These are phyloP conservation scores for Tetracentron sinense DNA, from an alignment of 164 flowering plant genomes.

Conservation along the genomic window DNA sequence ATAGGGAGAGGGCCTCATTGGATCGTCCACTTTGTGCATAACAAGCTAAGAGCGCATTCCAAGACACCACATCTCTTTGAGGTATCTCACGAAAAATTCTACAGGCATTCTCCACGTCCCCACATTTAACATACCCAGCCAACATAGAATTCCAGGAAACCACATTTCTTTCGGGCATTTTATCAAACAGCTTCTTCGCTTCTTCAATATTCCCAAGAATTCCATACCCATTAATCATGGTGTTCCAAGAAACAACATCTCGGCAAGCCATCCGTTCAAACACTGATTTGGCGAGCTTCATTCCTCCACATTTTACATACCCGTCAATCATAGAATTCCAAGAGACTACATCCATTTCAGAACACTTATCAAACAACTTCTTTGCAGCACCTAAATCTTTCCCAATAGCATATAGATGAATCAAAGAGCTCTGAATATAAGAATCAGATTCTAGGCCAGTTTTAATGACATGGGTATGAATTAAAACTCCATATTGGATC, in stretches of 20 bases:
- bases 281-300: slow-evolving; percentile 16
- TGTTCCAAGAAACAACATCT: slow-evolving; percentile 35
- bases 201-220: slow-evolving; percentile 22
- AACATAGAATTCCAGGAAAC: slow-evolving; percentile 44
- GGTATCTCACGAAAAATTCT: slow-evolving; percentile 24
- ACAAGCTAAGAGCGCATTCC: slow-evolving; percentile 33
- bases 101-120: slow-evolving; percentile 23
- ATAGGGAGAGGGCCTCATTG: slow-evolving; percentile 21
- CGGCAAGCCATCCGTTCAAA: slow-evolving; percentile 25
- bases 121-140: slow-evolving; percentile 31
- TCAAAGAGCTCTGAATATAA: slow-evolving; percentile 33
- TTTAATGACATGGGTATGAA: slow-evolving; percentile 32
- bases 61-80: slow-evolving; percentile 29
- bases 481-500: slow-evolving; percentile 11
- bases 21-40: slow-evolving; percentile 27
- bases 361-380: slow-evolving; percentile 23
- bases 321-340: slow-evolving; percentile 40
- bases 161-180: slow-evolving; percentile 28
- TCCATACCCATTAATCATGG: slow-evolving; percentile 33
- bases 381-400: slow-evolving; percentile 22
- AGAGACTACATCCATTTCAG: slow-evolving; percentile 22
- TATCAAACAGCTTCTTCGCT: slow-evolving; percentile 27
- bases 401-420: slow-evolving; percentile 29
- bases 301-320: slow-evolving; percentile 24
- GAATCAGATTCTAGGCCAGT: slow-evolving; percentile 22